Conservation (phyloP, 306 rosid species). For the Glycine latifolia region DNA sequence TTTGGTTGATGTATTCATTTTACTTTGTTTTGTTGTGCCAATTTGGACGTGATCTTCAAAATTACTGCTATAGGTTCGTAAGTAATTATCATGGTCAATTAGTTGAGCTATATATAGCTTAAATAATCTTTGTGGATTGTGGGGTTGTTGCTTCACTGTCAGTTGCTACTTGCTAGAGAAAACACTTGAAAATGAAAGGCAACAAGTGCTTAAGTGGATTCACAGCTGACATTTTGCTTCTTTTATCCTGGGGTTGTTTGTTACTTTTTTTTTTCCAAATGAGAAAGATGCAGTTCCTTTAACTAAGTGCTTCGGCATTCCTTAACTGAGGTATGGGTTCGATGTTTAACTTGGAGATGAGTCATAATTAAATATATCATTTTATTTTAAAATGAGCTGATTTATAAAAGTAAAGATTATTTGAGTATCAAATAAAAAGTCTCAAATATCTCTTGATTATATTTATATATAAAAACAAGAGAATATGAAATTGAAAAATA, state of each 20-base stretch:
- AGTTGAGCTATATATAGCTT: slow-evolving; percentile 6
- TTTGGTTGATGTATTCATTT: slow-evolving; percentile 8
- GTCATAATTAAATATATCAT: too few relatives aligned
- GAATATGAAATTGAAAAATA: background rate
- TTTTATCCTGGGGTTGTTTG: background rate
- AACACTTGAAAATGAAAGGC: background rate
- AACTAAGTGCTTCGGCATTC: too few relatives aligned
- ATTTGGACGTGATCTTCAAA: slow-evolving; percentile 19
- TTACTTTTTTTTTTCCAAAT: background rate
- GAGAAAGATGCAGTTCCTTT: background rate
- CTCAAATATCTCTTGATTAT: too few relatives aligned
- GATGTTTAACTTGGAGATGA: too few relatives aligned
- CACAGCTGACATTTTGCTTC: background rate
- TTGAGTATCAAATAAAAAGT: too few relatives aligned
- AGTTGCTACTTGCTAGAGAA: background rate
- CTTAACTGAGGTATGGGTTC: too few relatives aligned
- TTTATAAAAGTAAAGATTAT: too few relatives aligned
- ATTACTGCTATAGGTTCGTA: background rate
- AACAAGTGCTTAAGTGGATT: slow-evolving; percentile 23
- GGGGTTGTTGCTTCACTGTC: background rate
- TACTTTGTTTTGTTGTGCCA: slow-evolving; percentile 14
- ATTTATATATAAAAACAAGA: too few relatives aligned
- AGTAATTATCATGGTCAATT: background rate
- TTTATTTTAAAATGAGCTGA: too few relatives aligned
- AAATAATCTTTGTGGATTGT: background rate